phyloP scores from a whole-genome alignment of 2,329 filamentous ascomycete genomes.

The Mycosphaerelloides madeirae region DNA sequence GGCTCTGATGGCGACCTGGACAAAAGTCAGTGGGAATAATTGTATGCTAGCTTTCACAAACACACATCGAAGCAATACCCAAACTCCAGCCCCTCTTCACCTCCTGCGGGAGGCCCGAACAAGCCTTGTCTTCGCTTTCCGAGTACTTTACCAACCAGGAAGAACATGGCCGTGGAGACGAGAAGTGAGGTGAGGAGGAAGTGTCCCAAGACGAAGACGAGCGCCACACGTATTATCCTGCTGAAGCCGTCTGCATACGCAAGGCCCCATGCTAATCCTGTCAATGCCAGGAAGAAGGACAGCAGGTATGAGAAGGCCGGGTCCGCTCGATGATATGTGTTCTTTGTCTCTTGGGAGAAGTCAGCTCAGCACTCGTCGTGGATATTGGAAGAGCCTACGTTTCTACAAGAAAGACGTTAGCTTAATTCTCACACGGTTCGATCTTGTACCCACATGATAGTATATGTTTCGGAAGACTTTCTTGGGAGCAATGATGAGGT shows the following conservation, averaged over 20 bases:
- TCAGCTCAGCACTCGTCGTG: background rate
- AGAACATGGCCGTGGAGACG: constrained; percentile 59
- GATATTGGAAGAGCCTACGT: constrained; percentile 14
- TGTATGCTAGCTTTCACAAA: background rate
- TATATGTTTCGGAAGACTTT: constrained; percentile 68
- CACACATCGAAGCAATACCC: constrained; percentile 66
- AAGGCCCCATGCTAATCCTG: constrained; percentile 56
- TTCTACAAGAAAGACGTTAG: constrained; percentile 24
- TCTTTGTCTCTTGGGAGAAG: constrained; percentile 52
- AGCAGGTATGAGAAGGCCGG: constrained; percentile 67
- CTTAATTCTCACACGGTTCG: background rate
- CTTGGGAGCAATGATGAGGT: constrained; percentile 62
- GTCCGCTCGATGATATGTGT: constrained; percentile 65
- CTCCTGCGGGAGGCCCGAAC: constrained; percentile 49
- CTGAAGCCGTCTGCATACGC: constrained; percentile 46
- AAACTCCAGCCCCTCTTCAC: constrained; percentile 58
- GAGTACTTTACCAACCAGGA: constrained; percentile 58
- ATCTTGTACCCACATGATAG: constrained; percentile 49
- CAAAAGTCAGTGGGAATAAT: constrained; percentile 3
- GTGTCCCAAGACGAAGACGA: constrained; percentile 52
- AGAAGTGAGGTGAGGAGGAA: constrained; percentile 58
- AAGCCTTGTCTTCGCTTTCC: constrained; percentile 54
- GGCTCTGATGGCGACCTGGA: constrained; percentile 57
- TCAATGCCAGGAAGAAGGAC: constrained; percentile 57
- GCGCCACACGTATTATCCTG: constrained; percentile 41